Conservation (phyloP, 495 filamentous ascomycete genomes). For the Penicillium taxi region DNA sequence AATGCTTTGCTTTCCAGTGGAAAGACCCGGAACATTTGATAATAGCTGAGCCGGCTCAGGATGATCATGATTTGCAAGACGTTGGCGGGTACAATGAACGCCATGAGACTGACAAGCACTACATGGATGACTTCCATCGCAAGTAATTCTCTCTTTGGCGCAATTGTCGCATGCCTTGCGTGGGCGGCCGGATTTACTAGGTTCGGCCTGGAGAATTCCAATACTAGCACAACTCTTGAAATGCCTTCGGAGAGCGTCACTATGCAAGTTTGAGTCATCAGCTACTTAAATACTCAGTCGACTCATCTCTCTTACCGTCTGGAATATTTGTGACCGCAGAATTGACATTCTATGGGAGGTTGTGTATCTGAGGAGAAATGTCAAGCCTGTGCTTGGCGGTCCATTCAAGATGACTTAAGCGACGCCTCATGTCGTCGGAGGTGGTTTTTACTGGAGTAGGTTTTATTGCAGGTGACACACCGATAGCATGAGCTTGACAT, state of each 20-base stretch:
- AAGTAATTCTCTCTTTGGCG: conserved; percentile 2
- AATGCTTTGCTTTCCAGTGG: neutral
- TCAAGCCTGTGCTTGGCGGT: neutral
- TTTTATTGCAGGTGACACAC: too few species aligned
- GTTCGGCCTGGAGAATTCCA: neutral
- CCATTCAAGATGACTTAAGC: conserved; percentile 1
- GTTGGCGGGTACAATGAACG: conserved; percentile 3
- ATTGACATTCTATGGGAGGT: conserved; percentile 5
- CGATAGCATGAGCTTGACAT: too few species aligned
- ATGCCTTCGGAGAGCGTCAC: conserved; percentile 11
- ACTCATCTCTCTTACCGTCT: conserved; percentile 3
- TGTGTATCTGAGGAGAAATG: conserved; percentile 2
- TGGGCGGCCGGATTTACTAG: conserved; percentile 5
- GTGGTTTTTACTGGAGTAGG: conserved; percentile 9
- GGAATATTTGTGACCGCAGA: conserved; percentile 9
- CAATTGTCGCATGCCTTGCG: conserved; percentile 11
- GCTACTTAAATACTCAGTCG: neutral
- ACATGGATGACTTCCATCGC: conserved; percentile 4
- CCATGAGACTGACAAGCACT: neutral
- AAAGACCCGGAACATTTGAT: neutral
- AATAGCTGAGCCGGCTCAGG: neutral
- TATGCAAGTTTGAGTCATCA: neutral
- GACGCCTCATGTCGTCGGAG: conserved; percentile 8
- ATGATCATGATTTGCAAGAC: neutral
- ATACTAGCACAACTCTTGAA: conserved; percentile 7